A percentile compares a stretch with the other conserved stretches of the same genome.
Conservation (phyloP, 495 filamentous ascomycete species). For the Margaritispora aquatica region DNA sequence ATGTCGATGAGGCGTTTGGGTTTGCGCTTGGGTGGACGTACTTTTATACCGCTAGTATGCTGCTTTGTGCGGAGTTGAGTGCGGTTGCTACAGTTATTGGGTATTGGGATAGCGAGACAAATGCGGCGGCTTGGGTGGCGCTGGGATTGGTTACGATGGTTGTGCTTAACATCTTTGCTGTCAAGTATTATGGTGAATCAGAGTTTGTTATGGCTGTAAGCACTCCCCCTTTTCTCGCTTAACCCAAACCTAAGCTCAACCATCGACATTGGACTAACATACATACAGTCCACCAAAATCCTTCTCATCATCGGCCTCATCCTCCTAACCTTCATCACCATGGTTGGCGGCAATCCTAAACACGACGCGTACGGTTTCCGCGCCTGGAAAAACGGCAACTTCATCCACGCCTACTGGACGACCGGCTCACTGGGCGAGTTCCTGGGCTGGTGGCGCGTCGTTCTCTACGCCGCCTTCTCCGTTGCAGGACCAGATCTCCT, state of each 20-base stretch:
- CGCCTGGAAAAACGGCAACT: slow-evolving; percentile 70
- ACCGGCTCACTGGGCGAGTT: slow-evolving; percentile 31
- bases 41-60: slow-evolving; percentile 42
- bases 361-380: slow-evolving; percentile 64
- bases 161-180: slow-evolving; percentile 54
- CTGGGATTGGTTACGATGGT: slow-evolving; percentile 59
- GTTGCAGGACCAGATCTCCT: slow-evolving; percentile 51
- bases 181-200: slow-evolving; percentile 70
- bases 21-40: slow-evolving; percentile 40
- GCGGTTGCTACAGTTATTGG: slow-evolving; percentile 65
- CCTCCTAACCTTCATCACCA: slow-evolving; percentile 64
- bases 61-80: slow-evolving; percentile 72
- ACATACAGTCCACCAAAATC: not conserved
- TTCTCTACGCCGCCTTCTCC: slow-evolving; percentile 45
- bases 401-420: slow-evolving; percentile 28
- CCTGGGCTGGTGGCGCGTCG: slow-evolving; percentile 30
- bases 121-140: slow-evolving; percentile 66
- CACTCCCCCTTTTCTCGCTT: not conserved
- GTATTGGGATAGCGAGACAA: slow-evolving; percentile 60
- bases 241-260: too few relatives aligned
- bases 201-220: slow-evolving; percentile 48
- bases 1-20: slow-evolving; percentile 41
- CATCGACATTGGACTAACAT: too few relatives aligned
- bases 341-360: slow-evolving; percentile 69
- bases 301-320: slow-evolving; percentile 38